Evolutionary conservation across 2,329 filamentous ascomycete genomes (phyloP), one percentile per base, ranked within the genome.

Genomic region (Fusarium xyrophilum): DNA sequence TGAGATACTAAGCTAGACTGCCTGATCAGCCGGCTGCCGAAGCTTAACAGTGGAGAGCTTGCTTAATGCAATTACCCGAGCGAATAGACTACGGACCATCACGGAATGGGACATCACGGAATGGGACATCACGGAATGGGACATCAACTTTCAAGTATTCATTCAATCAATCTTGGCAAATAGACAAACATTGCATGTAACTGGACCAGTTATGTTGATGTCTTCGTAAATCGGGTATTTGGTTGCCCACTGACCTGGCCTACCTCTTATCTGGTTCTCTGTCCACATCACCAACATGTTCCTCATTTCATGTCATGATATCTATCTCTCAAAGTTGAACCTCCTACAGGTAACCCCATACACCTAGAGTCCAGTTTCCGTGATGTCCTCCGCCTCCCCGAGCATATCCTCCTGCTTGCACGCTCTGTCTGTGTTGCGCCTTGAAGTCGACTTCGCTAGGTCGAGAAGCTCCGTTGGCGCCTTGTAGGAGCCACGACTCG

Each of bases 401-500:
- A 36, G 76, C 74, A 67, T 88, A 73, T 19, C 84, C 83, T 13
- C 84, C 85, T 0, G 86, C 79, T 0, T 86, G 88, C 81, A 91
- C 83, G 73, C 89, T 91, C 76, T 91, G 88, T 60, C 89, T 83
- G 67, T 89, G 86, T 55, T 84, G 83, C 5, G 82, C 79, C 77
- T 86, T 86, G 42, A 84, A 73, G 63, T 89, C 87, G 7, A 90
- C 82, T 17, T 92, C 89, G 44, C 78, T 82, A 3, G 87, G 83
- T 46, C 83, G 84, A 21, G 82, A 86, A 3, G 90, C 89, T 5
- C 90, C 90, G 21, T 81, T 80, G 25, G 86, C 79, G 3, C 92
- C 92, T 67, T 92, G 85, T 69, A 88, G 87, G 46, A 89, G 76
- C 84, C 92, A 95, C 35, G 87, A 81, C 10, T 95, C 92, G 28